Conservation (phyloP, 208 protist genomes). For the Trypanosoma lewisi region DNA sequence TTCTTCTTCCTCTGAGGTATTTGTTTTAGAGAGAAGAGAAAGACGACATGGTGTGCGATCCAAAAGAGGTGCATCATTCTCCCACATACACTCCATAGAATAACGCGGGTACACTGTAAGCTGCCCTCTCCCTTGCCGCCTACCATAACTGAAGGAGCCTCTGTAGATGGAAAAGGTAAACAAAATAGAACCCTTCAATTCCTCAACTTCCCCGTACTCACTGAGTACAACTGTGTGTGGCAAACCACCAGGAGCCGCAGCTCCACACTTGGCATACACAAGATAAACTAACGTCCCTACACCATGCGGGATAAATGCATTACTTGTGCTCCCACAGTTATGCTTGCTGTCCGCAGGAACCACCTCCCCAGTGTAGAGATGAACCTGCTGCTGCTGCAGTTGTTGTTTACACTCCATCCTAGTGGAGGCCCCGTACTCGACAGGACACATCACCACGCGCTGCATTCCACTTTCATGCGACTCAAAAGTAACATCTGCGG, state of each 20-base stretch:
- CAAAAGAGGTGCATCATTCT: constrained; percentile 41
- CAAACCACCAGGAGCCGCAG: constrained; percentile 1
- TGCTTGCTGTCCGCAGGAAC: constrained; percentile 8
- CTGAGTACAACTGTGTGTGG: constrained; percentile 9
- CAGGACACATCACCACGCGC: constrained; percentile 21
- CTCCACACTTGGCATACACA: constrained; percentile 16
- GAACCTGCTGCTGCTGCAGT: constrained; percentile 1
- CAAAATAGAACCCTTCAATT: constrained; percentile 16
- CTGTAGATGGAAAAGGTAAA: constrained; percentile 35
- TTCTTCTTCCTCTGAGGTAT: neutral
- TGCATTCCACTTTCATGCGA: neutral
- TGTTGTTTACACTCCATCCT: constrained; percentile 16
- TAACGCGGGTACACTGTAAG: constrained; percentile 48
- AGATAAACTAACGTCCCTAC: constrained; percentile 21
- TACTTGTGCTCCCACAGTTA: constrained; percentile 14
- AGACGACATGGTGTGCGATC: constrained; percentile 22
- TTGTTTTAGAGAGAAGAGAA: neutral
- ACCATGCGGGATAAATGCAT: constrained; percentile 25
- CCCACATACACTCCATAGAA: constrained; percentile 49
- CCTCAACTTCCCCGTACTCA: constrained; percentile 25
- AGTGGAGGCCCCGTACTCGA: constrained; percentile 14
- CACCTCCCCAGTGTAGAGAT: constrained; percentile 30
- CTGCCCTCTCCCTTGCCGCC: constrained; percentile 39
- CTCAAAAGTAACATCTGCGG: constrained; percentile 16
- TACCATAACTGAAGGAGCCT: constrained; percentile 40